Evolutionary conservation across 164 flowering plant genomes (phyloP), one percentile per base, ranked within the genome.

Genomic region (Tetracentron sinense): DNA sequence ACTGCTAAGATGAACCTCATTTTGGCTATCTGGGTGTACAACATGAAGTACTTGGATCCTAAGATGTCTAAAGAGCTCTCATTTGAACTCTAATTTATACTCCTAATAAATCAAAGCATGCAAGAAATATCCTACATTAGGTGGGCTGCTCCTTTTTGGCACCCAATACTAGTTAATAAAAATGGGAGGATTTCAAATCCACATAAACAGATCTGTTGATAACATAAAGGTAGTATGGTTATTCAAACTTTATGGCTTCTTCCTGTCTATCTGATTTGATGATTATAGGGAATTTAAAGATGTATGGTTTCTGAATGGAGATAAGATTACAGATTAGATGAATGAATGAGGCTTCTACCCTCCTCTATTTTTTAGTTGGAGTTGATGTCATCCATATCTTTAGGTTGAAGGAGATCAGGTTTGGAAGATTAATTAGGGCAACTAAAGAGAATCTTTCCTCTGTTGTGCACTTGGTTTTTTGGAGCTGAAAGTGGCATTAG

Each of bases 61-160:
- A 52, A 1, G 3, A 21, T 11, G 38, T 25, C 19, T 62, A 4
- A 8, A 52, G 0, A 22, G 25, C 21, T 19, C 31, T 25, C 2
- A 19, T 12, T 8, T 28, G 35, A 8, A n/a, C 31, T 61, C 64
- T 30, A 38, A 61, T 61, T 61, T 47, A 61, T 61, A 47, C 7
- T 28, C 53, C 19, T 30, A 12, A 4, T 11, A 21, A 19, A 51
- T 8, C 11, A 22, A 60, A n/a, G 53, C 54, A 60, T 60, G 35
- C 63, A 51, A 25, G 54, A 51, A 22, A 38, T 38, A 10, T 38
- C 44, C 44, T 16, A 3, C 44, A 38, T n/a, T 51, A 11, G 54
- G 27, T 15, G 28, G 54, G 12, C 54, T 4, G 15, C 12, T 51
- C 10, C 54, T 7, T 25, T 20, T 50, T 1, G 26, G 23, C 54